A percentile compares a stretch with the other conserved stretches of the same genome.
These are phyloP conservation scores for Penicillium concentricum DNA, from an alignment of 2,329 filamentous ascomycete genomes.

Conservation along the genomic window DNA sequence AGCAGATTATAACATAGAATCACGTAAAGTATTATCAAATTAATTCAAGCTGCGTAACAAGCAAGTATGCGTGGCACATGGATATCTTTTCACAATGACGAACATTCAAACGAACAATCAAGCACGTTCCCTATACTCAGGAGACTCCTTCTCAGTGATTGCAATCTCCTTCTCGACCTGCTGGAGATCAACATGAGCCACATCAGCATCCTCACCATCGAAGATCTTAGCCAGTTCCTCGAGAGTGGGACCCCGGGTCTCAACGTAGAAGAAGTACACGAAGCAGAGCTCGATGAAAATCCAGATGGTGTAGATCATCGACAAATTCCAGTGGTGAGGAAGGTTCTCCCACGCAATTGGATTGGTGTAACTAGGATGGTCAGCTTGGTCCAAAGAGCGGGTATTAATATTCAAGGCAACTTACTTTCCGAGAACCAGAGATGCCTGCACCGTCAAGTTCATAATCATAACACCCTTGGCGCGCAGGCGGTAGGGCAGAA, in stretches of 20 bases:
- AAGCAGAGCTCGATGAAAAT: conserved; percentile 34
- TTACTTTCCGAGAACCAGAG: conserved; percentile 61
- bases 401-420: conserved; percentile 17
- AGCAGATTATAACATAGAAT: background rate
- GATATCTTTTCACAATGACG: background rate
- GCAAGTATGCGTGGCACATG: background rate
- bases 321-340: conserved; percentile 25
- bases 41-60: background rate
- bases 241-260: conserved; percentile 69
- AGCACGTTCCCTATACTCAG: background rate
- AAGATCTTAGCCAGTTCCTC: conserved; percentile 71
- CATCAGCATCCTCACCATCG: conserved; percentile 58
- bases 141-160: background rate
- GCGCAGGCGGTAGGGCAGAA: conserved; percentile 39
- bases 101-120: background rate
- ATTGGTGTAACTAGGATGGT: conserved; percentile 23
- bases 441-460: conserved; percentile 53
- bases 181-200: conserved; percentile 53
- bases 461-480: conserved; percentile 43
- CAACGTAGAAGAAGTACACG: conserved; percentile 47
- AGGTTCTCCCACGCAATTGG: conserved; percentile 25
- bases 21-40: background rate
- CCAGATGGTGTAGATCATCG: conserved; percentile 31
- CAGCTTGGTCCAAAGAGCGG: background rate
- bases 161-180: conserved; percentile 36